Percentiles rank a stretch among this genome's conserved stretches.
Evolutionary conservation across 2,329 filamentous ascomycete species (phyloP).

Genomic region (Alternaria infectoria): DNA sequence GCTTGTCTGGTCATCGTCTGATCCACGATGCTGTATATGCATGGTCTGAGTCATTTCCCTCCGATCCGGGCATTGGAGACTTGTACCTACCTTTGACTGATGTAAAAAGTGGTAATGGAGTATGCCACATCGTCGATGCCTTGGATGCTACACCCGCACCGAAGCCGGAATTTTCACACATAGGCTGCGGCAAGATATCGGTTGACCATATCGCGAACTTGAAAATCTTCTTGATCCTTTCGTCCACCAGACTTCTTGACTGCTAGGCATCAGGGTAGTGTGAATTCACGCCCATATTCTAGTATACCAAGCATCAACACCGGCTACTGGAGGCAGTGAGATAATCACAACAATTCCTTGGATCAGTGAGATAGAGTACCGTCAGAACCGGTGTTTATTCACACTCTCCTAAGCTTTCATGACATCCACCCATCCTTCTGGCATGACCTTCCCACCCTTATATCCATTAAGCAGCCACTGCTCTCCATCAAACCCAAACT

Average conservation of each 20-base stretch:
- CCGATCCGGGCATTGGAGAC: not conserved
- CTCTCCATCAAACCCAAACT: slow-evolving; percentile 61
- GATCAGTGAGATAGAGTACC: not conserved
- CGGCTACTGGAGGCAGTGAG: not conserved
- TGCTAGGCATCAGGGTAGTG: not conserved
- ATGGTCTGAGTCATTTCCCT: not conserved
- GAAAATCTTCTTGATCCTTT: not conserved
- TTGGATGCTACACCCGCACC: not conserved
- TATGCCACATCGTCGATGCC: not conserved
- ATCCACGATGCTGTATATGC: not conserved
- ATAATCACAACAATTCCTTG: not conserved
- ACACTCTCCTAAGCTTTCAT: slow-evolving; percentile 21
- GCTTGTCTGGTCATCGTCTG: not conserved
- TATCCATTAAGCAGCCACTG: slow-evolving; percentile 51
- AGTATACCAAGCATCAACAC: not conserved
- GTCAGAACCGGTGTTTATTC: not conserved
- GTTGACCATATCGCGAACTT: not conserved
- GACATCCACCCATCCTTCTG: slow-evolving; percentile 50
- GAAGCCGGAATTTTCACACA: not conserved
- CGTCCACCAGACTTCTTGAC: not conserved
- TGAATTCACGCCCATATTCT: not conserved
- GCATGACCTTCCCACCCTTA: slow-evolving; percentile 44
- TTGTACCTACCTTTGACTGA: not conserved
- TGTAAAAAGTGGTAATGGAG: not conserved
- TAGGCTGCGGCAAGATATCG: not conserved